These are phyloP conservation scores for Phoma sp. DNA, from an alignment of 2,329 filamentous ascomycete genomes.

Conservation along the genomic window DNA sequence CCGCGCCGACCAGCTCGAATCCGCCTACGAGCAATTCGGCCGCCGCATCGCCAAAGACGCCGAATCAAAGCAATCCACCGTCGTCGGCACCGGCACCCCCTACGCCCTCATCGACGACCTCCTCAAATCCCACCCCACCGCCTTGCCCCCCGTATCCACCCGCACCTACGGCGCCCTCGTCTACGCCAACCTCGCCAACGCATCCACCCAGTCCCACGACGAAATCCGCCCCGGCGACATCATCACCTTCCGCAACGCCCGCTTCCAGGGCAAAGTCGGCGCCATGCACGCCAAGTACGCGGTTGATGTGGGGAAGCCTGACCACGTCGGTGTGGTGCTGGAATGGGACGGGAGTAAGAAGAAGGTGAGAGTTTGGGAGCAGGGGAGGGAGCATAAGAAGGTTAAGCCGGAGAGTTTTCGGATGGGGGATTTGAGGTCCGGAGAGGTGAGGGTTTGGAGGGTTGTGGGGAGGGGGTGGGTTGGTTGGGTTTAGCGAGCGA, in stretches of 20 bases:
- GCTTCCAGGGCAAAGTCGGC: conserved; percentile 94
- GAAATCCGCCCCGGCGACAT: conserved; percentile 95
- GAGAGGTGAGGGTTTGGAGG: conserved; percentile 97
- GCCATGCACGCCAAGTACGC: conserved; percentile 95
- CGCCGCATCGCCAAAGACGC: conserved; percentile 76
- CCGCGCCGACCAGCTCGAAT: conserved; percentile 92
- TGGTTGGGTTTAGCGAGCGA: too few relatives aligned
- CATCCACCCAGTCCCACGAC: conserved; percentile 86
- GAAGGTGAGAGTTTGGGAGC: conserved; percentile 95
- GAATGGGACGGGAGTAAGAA: conserved; percentile 99
- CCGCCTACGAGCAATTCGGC: conserved; percentile 82
- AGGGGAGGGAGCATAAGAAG: conserved; percentile 92
- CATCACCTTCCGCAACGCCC: conserved; percentile 88
- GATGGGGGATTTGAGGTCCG: conserved; percentile 87
- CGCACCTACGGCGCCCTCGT: conserved; percentile 90
- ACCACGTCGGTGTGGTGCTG: conserved; percentile 88
- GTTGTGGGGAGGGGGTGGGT: conserved; percentile 93
- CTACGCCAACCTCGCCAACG: conserved; percentile 94
- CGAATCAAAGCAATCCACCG: conserved; percentile 74
- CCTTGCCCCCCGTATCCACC: conserved; percentile 83
- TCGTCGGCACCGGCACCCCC: conserved; percentile 85
- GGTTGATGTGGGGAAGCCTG: conserved; percentile 83
- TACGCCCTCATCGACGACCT: conserved; percentile 80
- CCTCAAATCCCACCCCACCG: conserved; percentile 74
- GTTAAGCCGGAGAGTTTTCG: conserved; percentile 94